Conservation (phyloP, 371 early-diverging fungal genomes). For the Haplosporangium sp. region DNA sequence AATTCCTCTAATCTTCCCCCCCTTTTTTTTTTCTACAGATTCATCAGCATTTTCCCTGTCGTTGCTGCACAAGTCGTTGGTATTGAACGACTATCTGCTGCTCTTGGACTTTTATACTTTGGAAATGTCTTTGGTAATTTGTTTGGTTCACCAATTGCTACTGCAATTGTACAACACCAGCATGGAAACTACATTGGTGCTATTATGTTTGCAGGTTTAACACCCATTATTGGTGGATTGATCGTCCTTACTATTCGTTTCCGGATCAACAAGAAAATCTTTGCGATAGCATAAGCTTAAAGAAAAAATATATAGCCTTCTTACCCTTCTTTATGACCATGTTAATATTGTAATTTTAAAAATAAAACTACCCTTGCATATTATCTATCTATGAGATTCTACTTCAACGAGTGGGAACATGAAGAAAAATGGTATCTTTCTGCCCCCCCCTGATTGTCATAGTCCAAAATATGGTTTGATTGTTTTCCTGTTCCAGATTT, state of each 20-base stretch:
- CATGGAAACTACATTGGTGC: slow-evolving; percentile 41
- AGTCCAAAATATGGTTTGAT: no score
- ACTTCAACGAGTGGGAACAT: no score
- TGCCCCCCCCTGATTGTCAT: no score
- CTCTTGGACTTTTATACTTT: slow-evolving; percentile 65
- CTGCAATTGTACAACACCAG: slow-evolving; percentile 49
- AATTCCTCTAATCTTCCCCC: neutral
- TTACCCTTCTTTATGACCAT: neutral
- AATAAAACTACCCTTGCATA: neutral
- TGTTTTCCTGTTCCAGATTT: no score
- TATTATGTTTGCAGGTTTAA: slow-evolving; percentile 37
- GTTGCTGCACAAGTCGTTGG: slow-evolving; percentile 67
- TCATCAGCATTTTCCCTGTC: slow-evolving; percentile 64
- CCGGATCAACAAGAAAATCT: slow-evolving; percentile 24
- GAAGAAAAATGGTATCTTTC: neutral
- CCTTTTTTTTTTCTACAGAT: slow-evolving; percentile 16
- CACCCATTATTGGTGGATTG: slow-evolving; percentile 42
- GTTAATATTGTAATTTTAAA: neutral
- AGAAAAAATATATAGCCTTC: neutral
- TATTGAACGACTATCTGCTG: slow-evolving; percentile 61
- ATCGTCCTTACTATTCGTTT: slow-evolving; percentile 43
- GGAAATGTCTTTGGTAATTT: slow-evolving; percentile 61
- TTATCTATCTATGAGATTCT: neutral
- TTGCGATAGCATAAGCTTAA: slow-evolving; percentile 35
- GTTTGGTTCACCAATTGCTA: slow-evolving; percentile 59